Evolutionary conservation across 2,329 filamentous ascomycete species (phyloP), one percentile per base, ranked within the genome.

Genomic region (Neonectria ditissima): DNA sequence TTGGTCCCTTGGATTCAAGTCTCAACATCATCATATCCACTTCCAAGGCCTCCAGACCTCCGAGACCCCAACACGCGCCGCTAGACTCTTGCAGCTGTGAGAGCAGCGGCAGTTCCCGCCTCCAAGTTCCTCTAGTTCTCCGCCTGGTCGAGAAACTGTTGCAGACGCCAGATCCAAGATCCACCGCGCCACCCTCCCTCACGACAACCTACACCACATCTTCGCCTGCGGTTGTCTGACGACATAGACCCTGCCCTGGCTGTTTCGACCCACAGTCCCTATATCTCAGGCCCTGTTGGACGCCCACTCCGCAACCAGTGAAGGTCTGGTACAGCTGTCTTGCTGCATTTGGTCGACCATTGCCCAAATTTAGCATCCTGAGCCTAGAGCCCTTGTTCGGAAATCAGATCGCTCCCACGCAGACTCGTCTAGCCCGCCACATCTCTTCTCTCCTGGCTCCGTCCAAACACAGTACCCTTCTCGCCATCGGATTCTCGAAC

Each of bases 241-340:
- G 26, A 56, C 47, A 24, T 56, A 30, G 18, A 61, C 34, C 34
- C 53, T 53, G n/a, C 41, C 48, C 24, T 48, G 20, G 47, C 22
- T 18, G 14, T 32, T n/a, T 45, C 41, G 52, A 55, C 60, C 55
- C 50, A 63, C 55, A 43, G 48, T 18, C 47, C 20, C 47, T 44
- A 55, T 51, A 59, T 59, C 39, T 41, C 22, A 20, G 48, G 32
- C 22, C 30, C 22, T 51, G 18, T 16, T 53, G 39, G 24, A 48
- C 39, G 22, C 39, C 37, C 51, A 39, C 28, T 28, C 37, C 26
- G 48, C 32, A 20, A 43, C 48, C 22, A 59, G 41, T 50, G n/a
- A 59, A 39, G 41, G 41, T 54, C 50, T 47, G n/a, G 14, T 47
- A 10, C 39, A n/a, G 26, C 5, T 11, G 9, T 32, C 26, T 10